Base-by-base conservation (phyloP, 257 asterid genomes). In the Leonotis leonurus region DNA sequence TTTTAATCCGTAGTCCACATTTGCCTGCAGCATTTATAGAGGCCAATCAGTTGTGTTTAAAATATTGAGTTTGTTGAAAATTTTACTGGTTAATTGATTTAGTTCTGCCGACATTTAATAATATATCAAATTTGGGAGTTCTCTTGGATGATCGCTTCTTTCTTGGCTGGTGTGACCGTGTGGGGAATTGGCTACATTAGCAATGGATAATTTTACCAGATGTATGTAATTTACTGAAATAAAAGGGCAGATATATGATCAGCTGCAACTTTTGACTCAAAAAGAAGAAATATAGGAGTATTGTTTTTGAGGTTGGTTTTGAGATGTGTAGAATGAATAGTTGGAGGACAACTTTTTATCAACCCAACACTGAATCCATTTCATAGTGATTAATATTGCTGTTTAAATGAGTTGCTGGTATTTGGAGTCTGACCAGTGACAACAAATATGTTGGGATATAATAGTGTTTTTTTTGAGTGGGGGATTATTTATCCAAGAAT, bases 81-180 rank as follows among this genome's bases (percentile, higher is more conserved):
- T n/a, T n/a, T n/a, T n/a, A n/a, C n/a, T n/a, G n/a, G n/a, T n/a
- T n/a, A n/a, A n/a, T 54, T 62, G 17, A 20, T 20, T 52, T 59
- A 59, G 58, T 52, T 71, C 21, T 52, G 63, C 66, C 75, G 70
- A 68, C 75, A 72, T 51, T 64, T 56, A 4, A 20, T 13, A 17
- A 18, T 12, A 13, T 24, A 36, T 50, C 5, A 21, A 13, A 43
- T 13, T 53, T 33, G 27, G 30, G 64, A 35, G 69, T 26, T 22
- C 45, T 14, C 29, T 30, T n/a, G 24, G 25, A 32, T 12, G 26
- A 10, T 7, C n/a, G n/a, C n/a, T n/a, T n/a, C n/a, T n/a, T n/a
- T n/a, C n/a, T n/a, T n/a, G n/a, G n/a, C n/a, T n/a, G n/a, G n/a
- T n/a, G n/a, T n/a, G n/a, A n/a, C 4, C 9, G 14, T 54, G 10